Evolutionary conservation across 2,329 filamentous ascomycete genomes (phyloP), one percentile per base, ranked within the genome.

Genomic region (Aspergillus sp.): DNA sequence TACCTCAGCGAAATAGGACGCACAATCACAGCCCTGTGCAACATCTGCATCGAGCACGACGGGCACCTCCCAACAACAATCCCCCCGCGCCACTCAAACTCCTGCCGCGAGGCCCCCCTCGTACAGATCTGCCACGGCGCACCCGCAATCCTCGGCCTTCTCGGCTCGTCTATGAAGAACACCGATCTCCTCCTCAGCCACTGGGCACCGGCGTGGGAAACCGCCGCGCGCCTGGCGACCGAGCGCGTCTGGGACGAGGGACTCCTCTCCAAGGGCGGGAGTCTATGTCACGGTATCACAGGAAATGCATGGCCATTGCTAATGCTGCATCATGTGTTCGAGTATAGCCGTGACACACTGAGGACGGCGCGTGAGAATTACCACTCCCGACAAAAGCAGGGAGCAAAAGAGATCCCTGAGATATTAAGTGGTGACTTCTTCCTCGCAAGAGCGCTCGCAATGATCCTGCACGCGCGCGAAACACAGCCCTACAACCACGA

Each of bases 91-190:
- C 53, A 55, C 3, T 51, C 61, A 23, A n/a, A 14, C 35, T 4
- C 14, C 35, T 43, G 6, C 4, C 65, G 62, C 33, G 21, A 58
- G 12, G 71, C 68, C 1, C 69, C 70, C 39, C 68, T 77, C 11
- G 71, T 78, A 2, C 76, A 78, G 45, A 65, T 78, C 35, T 78
- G 76, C 35, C 76, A 78, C 55, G 76, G 76, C 3, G 68, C 69
- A 15, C 76, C 76, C 2, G 74, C 73, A 0, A 59, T 77, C 4
- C 63, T 78, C 6, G 56, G 74, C 15, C 68, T 78, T 5, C 57
- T 78, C 21, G 68, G 67, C 1, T 63, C 68, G 14, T 72, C 73
- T 17, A 64, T 72, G 52, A 70, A 68, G 35, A 70, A 70, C 37
- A 25, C 41, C 2, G 19, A 55, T 6, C 44, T 78, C n/a, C 59